Evolutionary conservation across 345 rosid genomes (phyloP).

Genomic region (Camelina sativa): DNA sequence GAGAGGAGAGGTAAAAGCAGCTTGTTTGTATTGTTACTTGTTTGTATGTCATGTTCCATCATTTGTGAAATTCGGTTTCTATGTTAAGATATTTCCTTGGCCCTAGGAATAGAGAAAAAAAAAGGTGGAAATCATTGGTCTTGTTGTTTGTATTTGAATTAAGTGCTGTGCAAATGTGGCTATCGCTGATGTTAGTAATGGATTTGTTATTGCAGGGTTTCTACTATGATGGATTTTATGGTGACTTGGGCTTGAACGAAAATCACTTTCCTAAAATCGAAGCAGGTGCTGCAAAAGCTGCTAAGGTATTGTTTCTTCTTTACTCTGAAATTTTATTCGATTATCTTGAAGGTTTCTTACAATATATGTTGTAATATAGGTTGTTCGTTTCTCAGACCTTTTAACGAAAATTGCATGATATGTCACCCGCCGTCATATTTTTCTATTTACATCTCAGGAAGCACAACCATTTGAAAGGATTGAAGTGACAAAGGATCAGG

Average conservation of each 20-base stretch:
- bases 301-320: constrained; percentile 55
- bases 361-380: constrained; percentile 12
- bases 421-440: constrained; percentile 6
- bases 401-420: not conserved
- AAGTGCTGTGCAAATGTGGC: not conserved
- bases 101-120: constrained; percentile 3
- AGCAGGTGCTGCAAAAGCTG: constrained; percentile 72
- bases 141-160: constrained; percentile 3
- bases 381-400: constrained; percentile 9
- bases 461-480: constrained; percentile 96
- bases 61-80: not conserved
- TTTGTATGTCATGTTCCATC: constrained; percentile 6
- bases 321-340: not conserved
- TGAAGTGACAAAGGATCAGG: constrained; percentile 89
- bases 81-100: not conserved
- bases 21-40: constrained; percentile 14
- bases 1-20: constrained; percentile 81
- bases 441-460: constrained; percentile 51
- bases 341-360: constrained; percentile 19
- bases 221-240: constrained; percentile 96
- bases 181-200: constrained; percentile 24
- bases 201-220: constrained; percentile 71
- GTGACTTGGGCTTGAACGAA: constrained; percentile 84
- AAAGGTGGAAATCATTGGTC: not conserved
- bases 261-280: constrained; percentile 84